Conservation (phyloP, 2,329 filamentous ascomycete species). For the Beauveria varroae region DNA sequence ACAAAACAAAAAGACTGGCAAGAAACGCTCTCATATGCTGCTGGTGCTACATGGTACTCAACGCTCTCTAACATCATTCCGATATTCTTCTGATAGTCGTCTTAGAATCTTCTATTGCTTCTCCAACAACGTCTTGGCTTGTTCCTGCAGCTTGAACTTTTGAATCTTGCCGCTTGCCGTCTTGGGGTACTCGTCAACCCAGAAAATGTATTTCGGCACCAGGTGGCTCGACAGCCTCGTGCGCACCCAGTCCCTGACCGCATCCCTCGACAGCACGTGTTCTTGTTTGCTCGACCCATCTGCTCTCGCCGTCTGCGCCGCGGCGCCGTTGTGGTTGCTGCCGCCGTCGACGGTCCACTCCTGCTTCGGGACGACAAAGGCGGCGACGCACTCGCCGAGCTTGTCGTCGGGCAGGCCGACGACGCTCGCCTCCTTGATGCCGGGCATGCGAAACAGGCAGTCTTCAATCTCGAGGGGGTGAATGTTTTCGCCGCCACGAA, state of each 20-base stretch:
- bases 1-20: too few relatives aligned
- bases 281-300: background rate
- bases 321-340: constrained; percentile 18
- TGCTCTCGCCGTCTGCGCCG: constrained; percentile 12
- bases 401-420: constrained; percentile 75
- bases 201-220: constrained; percentile 86
- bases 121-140: constrained; percentile 37
- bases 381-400: constrained; percentile 81
- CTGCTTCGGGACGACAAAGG: constrained; percentile 59
- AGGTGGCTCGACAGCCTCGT: constrained; percentile 64
- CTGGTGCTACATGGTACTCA: background rate
- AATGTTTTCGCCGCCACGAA: constrained; percentile 91
- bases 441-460: constrained; percentile 65
- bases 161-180: constrained; percentile 96
- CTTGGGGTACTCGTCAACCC: constrained; percentile 78
- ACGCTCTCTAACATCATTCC: background rate
- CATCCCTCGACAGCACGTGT: constrained; percentile 41
- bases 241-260: constrained; percentile 65
- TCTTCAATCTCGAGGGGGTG: constrained; percentile 91
- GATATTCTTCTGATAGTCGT: too few relatives aligned
- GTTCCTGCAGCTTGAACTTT: constrained; percentile 77
- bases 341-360: constrained; percentile 22
- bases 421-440: constrained; percentile 69
- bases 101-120: background rate
- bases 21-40: background rate